Percentiles rank a stretch among this genome's conserved stretches.
Conservation (phyloP, 2,329 filamentous ascomycete species). For the Cercospora sesami region DNA sequence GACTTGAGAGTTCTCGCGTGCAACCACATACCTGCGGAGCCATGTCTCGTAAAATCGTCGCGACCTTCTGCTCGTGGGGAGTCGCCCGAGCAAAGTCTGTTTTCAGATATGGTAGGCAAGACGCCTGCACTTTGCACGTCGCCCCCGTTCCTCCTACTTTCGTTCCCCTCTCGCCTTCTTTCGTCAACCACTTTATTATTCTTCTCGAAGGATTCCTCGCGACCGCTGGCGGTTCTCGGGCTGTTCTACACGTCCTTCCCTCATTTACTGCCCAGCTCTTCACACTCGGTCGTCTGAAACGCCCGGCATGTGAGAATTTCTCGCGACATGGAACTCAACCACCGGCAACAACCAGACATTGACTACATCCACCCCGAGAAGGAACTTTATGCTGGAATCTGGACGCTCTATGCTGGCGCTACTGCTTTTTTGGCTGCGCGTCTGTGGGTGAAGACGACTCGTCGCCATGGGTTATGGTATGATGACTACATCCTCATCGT, state of each 20-base stretch:
- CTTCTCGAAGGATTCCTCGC: constrained; percentile 2
- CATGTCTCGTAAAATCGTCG: not conserved
- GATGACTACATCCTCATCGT: constrained; percentile 44
- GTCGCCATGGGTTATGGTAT: constrained; percentile 44
- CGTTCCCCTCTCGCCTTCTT: not conserved
- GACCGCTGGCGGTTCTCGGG: not conserved
- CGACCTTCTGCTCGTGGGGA: constrained; percentile 6
- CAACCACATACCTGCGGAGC: constrained; percentile 1
- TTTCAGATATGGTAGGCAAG: not conserved
- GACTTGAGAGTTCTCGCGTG: not conserved
- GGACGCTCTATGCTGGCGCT: constrained; percentile 43
- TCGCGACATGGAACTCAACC: constrained; percentile 21
- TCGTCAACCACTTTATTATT: not conserved
- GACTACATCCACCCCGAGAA: constrained; percentile 41
- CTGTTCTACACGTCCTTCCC: not conserved
- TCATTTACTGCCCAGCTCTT: not conserved
- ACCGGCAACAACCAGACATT: constrained; percentile 19
- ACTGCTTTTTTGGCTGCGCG: constrained; percentile 41
- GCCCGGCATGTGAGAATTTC: constrained; percentile 20
- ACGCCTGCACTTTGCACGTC: not conserved
- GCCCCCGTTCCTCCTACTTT: not conserved
- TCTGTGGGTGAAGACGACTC: constrained; percentile 42
- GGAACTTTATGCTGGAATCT: constrained; percentile 42
- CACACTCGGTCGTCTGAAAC: not conserved
- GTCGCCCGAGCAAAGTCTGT: constrained; percentile 1